These are phyloP conservation scores for Podila clonocystis DNA, from an alignment of 192 early-diverging fungal species.

Conservation along the genomic window DNA sequence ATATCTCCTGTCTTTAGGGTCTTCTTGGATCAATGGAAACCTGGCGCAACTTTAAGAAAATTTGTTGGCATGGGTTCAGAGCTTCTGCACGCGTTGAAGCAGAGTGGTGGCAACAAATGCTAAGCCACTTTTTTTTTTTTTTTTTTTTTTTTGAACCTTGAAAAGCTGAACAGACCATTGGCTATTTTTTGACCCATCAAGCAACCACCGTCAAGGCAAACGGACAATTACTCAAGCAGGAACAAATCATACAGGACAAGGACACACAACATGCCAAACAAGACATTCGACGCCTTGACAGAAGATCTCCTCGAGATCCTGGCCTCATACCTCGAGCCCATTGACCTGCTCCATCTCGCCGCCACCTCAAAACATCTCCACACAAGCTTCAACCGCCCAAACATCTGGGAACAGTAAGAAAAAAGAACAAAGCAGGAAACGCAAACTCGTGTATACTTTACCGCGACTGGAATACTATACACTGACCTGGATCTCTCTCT, in stretches of 20 bases:
- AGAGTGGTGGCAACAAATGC: background rate
- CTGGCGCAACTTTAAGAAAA: background rate
- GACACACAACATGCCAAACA: conserved; percentile 16
- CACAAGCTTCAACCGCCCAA: conserved; percentile 18
- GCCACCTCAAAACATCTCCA: conserved; percentile 37
- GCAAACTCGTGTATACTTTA: background rate
- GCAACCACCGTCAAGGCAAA: background rate
- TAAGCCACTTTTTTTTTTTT: conserved; percentile 24
- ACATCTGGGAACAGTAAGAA: conserved; percentile 51
- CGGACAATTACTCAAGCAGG: background rate
- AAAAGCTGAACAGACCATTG: background rate
- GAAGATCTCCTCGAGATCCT: conserved; percentile 43
- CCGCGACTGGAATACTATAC: too few species aligned
- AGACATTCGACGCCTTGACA: conserved; percentile 37
- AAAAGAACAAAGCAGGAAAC: background rate
- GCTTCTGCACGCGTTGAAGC: background rate
- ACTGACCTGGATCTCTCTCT: too few species aligned
- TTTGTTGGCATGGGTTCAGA: background rate
- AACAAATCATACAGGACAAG: conserved; percentile 6
- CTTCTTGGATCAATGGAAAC: background rate
- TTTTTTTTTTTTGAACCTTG: background rate
- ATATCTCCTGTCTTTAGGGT: background rate
- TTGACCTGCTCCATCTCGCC: conserved; percentile 41
- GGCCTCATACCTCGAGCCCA: conserved; percentile 49
- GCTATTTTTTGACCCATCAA: background rate